Base-by-base conservation (phyloP, 495 filamentous ascomycete genomes). In the Penicillium atrosanguineum region DNA sequence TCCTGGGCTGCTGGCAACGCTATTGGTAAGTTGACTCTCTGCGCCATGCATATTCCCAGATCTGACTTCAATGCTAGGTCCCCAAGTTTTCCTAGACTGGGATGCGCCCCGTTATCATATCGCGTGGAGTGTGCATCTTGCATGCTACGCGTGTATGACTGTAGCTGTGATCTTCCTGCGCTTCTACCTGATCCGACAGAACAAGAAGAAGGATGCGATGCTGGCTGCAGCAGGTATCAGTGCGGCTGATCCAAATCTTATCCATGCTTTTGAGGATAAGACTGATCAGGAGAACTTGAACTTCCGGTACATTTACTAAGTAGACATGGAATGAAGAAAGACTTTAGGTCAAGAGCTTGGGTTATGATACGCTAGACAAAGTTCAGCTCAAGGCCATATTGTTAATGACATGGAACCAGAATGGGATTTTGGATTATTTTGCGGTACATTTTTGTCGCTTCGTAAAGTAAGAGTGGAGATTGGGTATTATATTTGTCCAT, bases 231-330 rank as follows among this genome's bases (percentile, higher is more conserved):
- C 57, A 0, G 69, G 66, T 1, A 19, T 69, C 4, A 53, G 49
- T 41, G 56, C 64, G 7, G 64, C 59, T 1, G 71, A 69, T 38
- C 62, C 65, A 1, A 67, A 67, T 43, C 54, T 74, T 14, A 46
- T 65, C 4, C 70, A 70, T 55, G 71, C 71, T 2, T 80, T 78
- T 63, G 75, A 74, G 53, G 77, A 79, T 55, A 69, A 75, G 34
- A 80, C 77, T 0, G 77, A 80, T 45, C 66, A 64, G 48, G 70
- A 78, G 61, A 78, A 80, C 51, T 48, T 73, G 34, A 65, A 73
- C 20, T 78, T 80, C 59, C 61, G 72, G 18, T 80, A 80, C 56
- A 67, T 80, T 3, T 81, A 78, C 57, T 80, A 59, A 42, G 29
- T 23, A 23, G 23, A 5, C 5, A 23, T 23, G 23, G 2, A 2